Evolutionary conservation across 1,284 basidiomycete genomes (phyloP).

Genomic region (Sanghuangporus baumii): DNA sequence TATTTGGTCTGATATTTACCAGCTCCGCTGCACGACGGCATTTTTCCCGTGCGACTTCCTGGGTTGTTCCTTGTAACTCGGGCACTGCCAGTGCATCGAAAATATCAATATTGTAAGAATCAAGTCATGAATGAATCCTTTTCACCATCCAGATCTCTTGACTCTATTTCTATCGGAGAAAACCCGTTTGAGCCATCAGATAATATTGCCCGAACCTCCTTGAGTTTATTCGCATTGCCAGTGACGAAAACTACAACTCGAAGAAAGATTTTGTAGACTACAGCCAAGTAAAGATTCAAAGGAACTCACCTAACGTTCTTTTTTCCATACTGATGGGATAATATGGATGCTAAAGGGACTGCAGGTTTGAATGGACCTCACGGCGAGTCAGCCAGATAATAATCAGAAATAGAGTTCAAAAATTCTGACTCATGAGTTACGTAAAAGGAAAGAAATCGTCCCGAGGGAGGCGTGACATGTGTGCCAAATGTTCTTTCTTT

Average conservation of each 20-base stretch:
- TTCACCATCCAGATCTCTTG: constrained; percentile 65
- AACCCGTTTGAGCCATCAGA: constrained; percentile 34
- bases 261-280: neutral
- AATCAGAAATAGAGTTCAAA: too few relatives aligned
- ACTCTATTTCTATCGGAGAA: constrained; percentile 58
- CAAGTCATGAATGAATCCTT: constrained; percentile 11
- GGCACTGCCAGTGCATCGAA: constrained; percentile 52
- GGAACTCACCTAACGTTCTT: constrained; percentile 1
- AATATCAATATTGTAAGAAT: neutral
- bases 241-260: constrained; percentile 77
- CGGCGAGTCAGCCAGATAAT: too few relatives aligned
- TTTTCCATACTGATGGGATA: neutral
- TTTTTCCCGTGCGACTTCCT: constrained; percentile 88
- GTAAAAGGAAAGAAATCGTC: too few relatives aligned
- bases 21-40: constrained; percentile 80
- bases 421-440: too few relatives aligned
- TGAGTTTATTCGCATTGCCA: constrained; percentile 91
- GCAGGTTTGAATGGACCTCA: neutral
- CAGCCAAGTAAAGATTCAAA: neutral
- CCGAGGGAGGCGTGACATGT: too few relatives aligned
- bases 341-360: neutral
- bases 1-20: constrained; percentile 34
- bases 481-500: too few relatives aligned
- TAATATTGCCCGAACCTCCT: constrained; percentile 81
- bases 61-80: constrained; percentile 90